Conservation (phyloP, 495 filamentous ascomycete species). For the Hypoxylon fuscum region DNA sequence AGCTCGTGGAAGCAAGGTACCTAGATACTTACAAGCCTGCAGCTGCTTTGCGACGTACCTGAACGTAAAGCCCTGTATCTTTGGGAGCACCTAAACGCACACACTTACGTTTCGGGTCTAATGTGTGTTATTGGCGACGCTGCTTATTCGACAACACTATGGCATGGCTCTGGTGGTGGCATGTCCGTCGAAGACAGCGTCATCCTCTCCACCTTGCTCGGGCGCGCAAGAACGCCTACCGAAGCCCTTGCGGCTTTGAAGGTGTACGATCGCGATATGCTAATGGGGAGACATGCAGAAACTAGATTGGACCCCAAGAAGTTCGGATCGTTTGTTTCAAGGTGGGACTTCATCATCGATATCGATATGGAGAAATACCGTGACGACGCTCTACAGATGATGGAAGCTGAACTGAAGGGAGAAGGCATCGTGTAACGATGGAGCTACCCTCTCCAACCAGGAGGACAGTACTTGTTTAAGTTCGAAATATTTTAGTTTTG, state of each 20-base stretch:
- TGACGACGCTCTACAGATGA: conserved; percentile 31
- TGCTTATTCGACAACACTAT: conserved; percentile 51
- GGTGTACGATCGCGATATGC: conserved; percentile 32
- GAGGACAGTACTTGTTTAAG: too few species aligned
- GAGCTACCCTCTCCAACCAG: too few species aligned
- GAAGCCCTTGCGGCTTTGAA: conserved; percentile 30
- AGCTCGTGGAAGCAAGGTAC: too few species aligned
- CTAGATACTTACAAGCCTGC: too few species aligned
- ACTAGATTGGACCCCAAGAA: too few species aligned
- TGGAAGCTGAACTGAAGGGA: conserved; percentile 22
- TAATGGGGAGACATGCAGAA: too few species aligned
- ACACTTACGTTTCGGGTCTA: conserved; percentile 32
- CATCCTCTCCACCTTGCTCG: conserved; percentile 42
- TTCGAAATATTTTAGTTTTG: too few species aligned
- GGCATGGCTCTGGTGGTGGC: conserved; percentile 48
- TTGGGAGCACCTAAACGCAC: conserved; percentile 27
- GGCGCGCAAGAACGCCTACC: conserved; percentile 25
- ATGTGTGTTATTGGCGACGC: conserved; percentile 52
- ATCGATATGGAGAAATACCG: conserved; percentile 33
- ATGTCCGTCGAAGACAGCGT: conserved; percentile 52
- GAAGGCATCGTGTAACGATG: too few species aligned
- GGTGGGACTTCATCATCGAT: conserved; percentile 39
- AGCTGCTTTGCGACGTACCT: conserved; percentile 25
- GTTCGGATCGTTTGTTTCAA: neutral
- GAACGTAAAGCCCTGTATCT: conserved; percentile 15